Percentiles rank a stretch among this genome's conserved stretches.
phyloP scores from a whole-genome alignment of 306 rosid genomes.

The Hippophae gyantsensis region DNA sequence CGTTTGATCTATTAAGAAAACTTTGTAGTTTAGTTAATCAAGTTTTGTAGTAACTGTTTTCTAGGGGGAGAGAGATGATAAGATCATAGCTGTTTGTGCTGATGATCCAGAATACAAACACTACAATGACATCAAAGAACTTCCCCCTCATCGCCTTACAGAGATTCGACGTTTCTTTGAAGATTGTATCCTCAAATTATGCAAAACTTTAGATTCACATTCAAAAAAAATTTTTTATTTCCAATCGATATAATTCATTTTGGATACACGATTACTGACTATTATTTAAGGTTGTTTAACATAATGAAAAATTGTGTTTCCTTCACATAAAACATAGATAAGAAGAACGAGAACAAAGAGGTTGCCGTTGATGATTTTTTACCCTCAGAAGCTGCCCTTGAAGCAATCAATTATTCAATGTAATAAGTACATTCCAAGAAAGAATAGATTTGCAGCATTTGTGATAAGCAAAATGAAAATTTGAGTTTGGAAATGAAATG shows the following conservation, averaged over 20 bases:
- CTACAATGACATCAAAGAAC: constrained; percentile 63
- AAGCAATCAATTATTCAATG: constrained; percentile 88
- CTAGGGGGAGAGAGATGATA: constrained; percentile 96
- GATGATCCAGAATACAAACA: constrained; percentile 97
- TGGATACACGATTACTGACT: no score
- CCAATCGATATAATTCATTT: no score
- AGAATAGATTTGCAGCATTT: not conserved
- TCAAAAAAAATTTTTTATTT: no score
- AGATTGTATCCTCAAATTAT: constrained; percentile 66
- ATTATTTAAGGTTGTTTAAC: no score
- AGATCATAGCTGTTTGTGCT: constrained; percentile 93
- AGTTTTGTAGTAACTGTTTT: not conserved
- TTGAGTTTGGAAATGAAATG: not conserved
- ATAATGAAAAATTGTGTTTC: not conserved
- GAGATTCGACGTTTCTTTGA: constrained; percentile 98
- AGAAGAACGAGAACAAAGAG: constrained; percentile 95
- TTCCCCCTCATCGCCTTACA: constrained; percentile 83
- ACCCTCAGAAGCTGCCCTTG: constrained; percentile 58
- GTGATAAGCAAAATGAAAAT: no score
- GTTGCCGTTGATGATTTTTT: constrained; percentile 88
- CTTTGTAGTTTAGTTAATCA: not conserved
- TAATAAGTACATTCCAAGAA: constrained; percentile 29
- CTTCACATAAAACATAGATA: constrained; percentile 49
- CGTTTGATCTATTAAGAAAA: not conserved
- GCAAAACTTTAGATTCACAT: not conserved